Evolutionary conservation across 768 basidiomycete genomes (phyloP).

Genomic region (Paxillus involutus): DNA sequence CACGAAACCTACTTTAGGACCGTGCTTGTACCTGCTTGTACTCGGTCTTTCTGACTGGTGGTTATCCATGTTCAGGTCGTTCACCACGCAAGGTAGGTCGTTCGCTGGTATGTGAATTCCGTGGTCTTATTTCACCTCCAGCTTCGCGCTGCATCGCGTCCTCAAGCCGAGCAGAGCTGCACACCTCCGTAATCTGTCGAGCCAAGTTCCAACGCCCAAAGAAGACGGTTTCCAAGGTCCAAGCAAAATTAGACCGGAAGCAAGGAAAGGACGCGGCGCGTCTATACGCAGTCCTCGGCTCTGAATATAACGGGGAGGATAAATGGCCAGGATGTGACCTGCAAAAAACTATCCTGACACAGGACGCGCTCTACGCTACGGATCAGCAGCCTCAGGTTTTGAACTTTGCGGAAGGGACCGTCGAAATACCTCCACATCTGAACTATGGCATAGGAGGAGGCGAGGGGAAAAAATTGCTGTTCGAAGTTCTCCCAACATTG

Average conservation of each 20-base stretch:
- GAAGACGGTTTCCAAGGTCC: slow-evolving; percentile 44
- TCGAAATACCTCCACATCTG: slow-evolving; percentile 50
- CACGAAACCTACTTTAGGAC: slow-evolving; percentile 31
- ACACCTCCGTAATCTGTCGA: slow-evolving; percentile 46
- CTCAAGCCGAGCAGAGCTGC: slow-evolving; percentile 41
- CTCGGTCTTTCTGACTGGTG: background rate
- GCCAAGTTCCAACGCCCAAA: slow-evolving; percentile 36
- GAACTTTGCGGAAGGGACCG: slow-evolving; percentile 33
- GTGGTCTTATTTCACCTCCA: slow-evolving; percentile 7
- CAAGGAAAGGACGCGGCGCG: slow-evolving; percentile 39
- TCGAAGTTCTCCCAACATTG: slow-evolving; percentile 63
- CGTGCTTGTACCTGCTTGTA: background rate
- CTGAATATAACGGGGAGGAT: slow-evolving; percentile 57
- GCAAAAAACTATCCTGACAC: slow-evolving; percentile 58
- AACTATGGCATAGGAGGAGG: slow-evolving; percentile 63
- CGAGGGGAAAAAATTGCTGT: slow-evolving; percentile 59
- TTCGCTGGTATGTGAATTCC: background rate
- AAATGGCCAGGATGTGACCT: slow-evolving; percentile 73
- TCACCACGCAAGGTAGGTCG: slow-evolving; percentile 19
- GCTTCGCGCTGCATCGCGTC: slow-evolving; percentile 43
- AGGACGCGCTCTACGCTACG: slow-evolving; percentile 40
- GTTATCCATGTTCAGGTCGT: slow-evolving; percentile 28
- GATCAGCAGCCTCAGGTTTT: slow-evolving; percentile 24
- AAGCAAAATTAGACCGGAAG: slow-evolving; percentile 44
- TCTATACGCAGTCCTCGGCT: slow-evolving; percentile 76